A percentile compares a stretch with the other conserved stretches of the same genome.
Evolutionary conservation across 305 asterid genomes (phyloP).

Genomic region (Solanum chacoense): DNA sequence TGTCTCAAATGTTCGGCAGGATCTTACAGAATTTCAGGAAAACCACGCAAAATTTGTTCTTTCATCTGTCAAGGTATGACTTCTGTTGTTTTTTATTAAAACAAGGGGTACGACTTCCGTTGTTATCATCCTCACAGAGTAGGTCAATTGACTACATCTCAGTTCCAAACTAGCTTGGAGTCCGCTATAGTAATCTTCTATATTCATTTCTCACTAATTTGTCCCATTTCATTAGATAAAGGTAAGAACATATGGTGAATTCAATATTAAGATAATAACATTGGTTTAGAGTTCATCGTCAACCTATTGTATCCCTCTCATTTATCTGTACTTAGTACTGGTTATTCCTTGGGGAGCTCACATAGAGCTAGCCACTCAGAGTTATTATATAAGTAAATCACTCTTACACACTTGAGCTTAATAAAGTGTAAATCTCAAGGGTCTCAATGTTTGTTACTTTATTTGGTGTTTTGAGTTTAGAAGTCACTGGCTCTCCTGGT

Average conservation of each 20-base stretch:
- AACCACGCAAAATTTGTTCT: constrained; percentile 86
- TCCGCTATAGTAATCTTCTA: not conserved
- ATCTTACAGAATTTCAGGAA: constrained; percentile 93
- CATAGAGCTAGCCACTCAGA: not conserved
- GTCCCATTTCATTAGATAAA: not conserved
- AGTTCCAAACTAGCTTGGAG: not conserved
- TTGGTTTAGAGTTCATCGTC: not conserved
- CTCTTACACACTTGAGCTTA: not conserved
- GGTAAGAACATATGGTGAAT: not conserved
- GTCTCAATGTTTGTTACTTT: not conserved
- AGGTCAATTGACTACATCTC: not conserved
- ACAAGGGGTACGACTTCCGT: constrained; percentile 21
- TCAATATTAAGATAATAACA: not conserved
- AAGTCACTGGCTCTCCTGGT: not conserved
- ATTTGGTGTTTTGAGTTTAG: not conserved
- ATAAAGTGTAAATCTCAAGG: not conserved
- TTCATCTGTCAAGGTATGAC: constrained; percentile 59
- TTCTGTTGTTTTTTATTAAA: not conserved
- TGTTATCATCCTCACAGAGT: not conserved
- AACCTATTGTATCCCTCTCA: not conserved
- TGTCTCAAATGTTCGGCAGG: constrained; percentile 83
- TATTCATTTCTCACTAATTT: not conserved
- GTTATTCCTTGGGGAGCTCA: not conserved
- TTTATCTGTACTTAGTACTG: not conserved
- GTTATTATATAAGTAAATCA: not conserved